Evolutionary conservation across 106 monocot species (phyloP), one percentile per base, ranked within the genome.

Genomic region (Phalaenopsis equestris): DNA sequence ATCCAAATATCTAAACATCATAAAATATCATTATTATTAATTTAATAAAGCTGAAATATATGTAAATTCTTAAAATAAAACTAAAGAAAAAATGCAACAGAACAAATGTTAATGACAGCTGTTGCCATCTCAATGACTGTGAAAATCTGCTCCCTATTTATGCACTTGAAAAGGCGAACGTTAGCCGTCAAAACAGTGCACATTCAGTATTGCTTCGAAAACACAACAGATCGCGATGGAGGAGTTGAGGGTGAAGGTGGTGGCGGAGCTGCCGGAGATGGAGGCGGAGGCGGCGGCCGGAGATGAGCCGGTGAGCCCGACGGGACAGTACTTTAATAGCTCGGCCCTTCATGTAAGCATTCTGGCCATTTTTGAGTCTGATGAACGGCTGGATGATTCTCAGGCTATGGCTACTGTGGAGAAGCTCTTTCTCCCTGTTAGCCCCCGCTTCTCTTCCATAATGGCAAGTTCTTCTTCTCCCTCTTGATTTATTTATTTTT

Each of bases 291-390:
- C 15, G 61, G 23, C 65, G 41, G 81, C 55, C 42, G 80, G 43
- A 18, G 87, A 83, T 4, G 90, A 87, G 76, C 88, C 93, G 19
- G 91, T 89, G 82, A 93, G 93, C 65, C 93, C 93, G 5, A 93
- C 87, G 0, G 91, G 91, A 5, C 89, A 91, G 78, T 93, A 91
- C 82, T 91, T 91, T 79, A 91, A 87, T 52, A 93, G 91, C 80
- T 91, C 93, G 18, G 84, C n/a, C 10, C 77, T 93, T 12, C 82
- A 87, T 3, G 48, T 93, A 8, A 68, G 84, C 77, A 80, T 93
- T 42, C 56, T 93, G 67, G 84, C 37, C 0, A 72, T 80, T 36
- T 93, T 91, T 77, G 93, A 93, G 84, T 81, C 76, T 4, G 87
- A 91, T 1, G 23, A 83, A 21, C 84, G 84, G 1, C 84, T 93